A percentile compares a stretch with the other conserved stretches of the same genome.
Evolutionary conservation across 495 filamentous ascomycete genomes (phyloP).

Genomic region (Xylaria curta): DNA sequence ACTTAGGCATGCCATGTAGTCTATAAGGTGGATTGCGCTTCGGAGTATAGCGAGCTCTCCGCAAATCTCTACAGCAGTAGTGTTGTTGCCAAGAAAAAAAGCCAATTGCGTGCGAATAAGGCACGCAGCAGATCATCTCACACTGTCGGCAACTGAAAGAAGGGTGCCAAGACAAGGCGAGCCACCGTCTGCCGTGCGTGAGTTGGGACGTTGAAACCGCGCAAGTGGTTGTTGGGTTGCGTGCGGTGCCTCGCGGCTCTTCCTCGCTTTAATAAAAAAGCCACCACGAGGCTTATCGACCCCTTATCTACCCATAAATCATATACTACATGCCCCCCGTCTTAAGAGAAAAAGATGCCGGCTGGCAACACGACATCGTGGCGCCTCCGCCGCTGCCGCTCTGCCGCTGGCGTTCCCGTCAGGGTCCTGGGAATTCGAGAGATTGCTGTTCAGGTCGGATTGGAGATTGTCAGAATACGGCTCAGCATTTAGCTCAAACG

Average conservation of each 20-base stretch:
- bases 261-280: slow-evolving; percentile 25
- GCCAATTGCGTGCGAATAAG: neutral
- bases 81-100: neutral
- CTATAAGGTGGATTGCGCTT: slow-evolving; percentile 15
- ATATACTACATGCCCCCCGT: too few species aligned
- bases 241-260: slow-evolving; percentile 29
- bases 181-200: slow-evolving; percentile 14
- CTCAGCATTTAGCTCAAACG: slow-evolving; percentile 14
- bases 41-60: slow-evolving; percentile 16
- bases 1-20: neutral
- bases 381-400: slow-evolving; percentile 2
- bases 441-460: neutral
- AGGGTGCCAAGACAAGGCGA: slow-evolving; percentile 21
- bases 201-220: slow-evolving; percentile 16
- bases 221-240: neutral
- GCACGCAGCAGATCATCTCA: neutral
- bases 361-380: slow-evolving; percentile 1
- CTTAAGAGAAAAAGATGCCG: neutral
- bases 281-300: slow-evolving; percentile 29
- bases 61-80: slow-evolving; percentile 6
- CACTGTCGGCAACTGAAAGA: neutral
- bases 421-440: slow-evolving; percentile 16
- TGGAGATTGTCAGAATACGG: slow-evolving; percentile 2
- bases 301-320: neutral
- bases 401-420: slow-evolving; percentile 4